Conservation (phyloP, 1,139 yeast species). For the Yamadazyma sp. region DNA sequence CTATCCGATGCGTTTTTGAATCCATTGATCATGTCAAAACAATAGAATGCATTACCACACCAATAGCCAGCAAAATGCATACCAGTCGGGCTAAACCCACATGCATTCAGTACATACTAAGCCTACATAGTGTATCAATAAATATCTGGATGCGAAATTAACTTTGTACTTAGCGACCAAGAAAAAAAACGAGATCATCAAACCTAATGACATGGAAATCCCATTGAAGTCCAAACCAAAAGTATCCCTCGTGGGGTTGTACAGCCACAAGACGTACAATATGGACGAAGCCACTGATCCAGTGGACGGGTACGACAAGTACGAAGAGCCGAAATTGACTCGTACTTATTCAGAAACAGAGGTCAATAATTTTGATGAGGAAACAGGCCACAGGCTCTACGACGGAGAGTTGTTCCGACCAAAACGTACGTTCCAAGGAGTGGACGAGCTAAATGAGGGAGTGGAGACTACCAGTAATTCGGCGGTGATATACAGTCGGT, state of each 20-base stretch:
- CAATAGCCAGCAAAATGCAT: too few relatives aligned
- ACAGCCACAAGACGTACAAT: conserved; percentile 26
- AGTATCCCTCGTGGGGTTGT: conserved; percentile 37
- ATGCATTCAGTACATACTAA: background rate
- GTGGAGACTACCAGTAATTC: conserved; percentile 9
- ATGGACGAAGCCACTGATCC: conserved; percentile 8
- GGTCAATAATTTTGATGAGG: conserved; percentile 50
- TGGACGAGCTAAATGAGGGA: conserved; percentile 6
- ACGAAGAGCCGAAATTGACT: conserved; percentile 22
- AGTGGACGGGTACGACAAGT: conserved; percentile 5
- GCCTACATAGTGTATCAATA: background rate
- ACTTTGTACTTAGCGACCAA: background rate
- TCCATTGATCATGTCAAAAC: conserved; percentile 47
- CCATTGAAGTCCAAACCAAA: conserved; percentile 45
- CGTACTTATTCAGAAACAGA: conserved; percentile 60
- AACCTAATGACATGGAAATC: conserved; percentile 32
- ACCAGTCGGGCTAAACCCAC: too few relatives aligned
- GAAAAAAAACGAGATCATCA: background rate
- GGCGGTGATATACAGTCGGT: conserved; percentile 26
- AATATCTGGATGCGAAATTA: background rate
- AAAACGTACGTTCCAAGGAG: conserved; percentile 13
- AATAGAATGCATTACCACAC: conserved; percentile 5
- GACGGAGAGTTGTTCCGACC: conserved; percentile 52
- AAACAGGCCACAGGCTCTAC: conserved; percentile 49
- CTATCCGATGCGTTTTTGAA: conserved; percentile 61